Percentiles rank a stretch among this genome's conserved stretches.
Conservation (phyloP, 257 asterid species). For the Solanum virginianum region DNA sequence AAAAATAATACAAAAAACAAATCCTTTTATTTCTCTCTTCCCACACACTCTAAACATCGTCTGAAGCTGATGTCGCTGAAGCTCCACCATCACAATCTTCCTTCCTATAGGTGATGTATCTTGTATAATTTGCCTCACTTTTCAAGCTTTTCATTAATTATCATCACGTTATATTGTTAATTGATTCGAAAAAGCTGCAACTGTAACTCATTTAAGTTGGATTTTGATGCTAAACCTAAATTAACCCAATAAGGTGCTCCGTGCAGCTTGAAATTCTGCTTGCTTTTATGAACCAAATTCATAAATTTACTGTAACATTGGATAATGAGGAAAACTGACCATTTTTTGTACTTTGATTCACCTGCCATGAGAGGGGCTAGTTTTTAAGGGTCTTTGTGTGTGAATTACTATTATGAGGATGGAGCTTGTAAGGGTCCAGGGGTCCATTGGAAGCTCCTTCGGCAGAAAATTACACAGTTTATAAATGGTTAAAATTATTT, state of each 20-base stretch:
- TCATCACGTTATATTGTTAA: not conserved
- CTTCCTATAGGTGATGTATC: conserved; percentile 37
- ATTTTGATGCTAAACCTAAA: not conserved
- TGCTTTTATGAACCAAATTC: not conserved
- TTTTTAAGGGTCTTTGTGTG: not conserved
- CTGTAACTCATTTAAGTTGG: not conserved
- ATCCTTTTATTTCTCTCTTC: not conserved
- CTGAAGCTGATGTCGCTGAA: conserved; percentile 39
- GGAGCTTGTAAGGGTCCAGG: too few species aligned
- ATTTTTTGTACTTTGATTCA: not conserved
- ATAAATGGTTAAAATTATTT: too few species aligned
- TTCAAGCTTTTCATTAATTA: not conserved
- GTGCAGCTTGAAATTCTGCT: not conserved
- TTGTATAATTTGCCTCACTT: not conserved
- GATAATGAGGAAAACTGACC: not conserved
- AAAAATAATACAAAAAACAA: too few species aligned
- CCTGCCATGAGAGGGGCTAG: not conserved
- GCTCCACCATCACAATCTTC: conserved; percentile 35
- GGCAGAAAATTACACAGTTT: too few species aligned
- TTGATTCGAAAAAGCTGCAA: not conserved
- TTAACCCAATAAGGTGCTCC: not conserved
- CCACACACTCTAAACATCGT: not conserved
- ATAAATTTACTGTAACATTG: not conserved
- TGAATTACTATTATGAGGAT: too few species aligned
- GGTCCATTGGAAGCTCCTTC: too few species aligned